Base-by-base conservation (phyloP, 768 basidiomycete species). In the Lactarius hatsudake region DNA sequence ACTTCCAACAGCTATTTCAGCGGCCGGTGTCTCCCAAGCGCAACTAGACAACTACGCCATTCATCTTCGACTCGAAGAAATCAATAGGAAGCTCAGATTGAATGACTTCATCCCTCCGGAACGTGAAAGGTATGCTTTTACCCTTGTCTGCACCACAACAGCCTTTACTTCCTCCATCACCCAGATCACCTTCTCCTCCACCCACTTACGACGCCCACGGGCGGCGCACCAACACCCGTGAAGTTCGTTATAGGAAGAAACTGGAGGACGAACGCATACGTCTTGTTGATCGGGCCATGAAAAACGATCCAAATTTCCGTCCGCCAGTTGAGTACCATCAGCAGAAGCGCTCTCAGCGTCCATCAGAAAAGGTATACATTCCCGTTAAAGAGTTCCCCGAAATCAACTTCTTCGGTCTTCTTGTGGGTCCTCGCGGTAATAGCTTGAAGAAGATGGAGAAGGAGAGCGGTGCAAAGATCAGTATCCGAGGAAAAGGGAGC, bases 341-440 rank as follows among this genome's bases (percentile, higher is more conserved):
- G 76, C 90, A 94, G 76, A 96, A 97, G 78, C 90, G 94, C 38
- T 93, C 92, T 51, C 91, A 93, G 66, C 87, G 94, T 57, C 96
- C 96, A 17, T 91, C 92, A 40, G 97, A 99, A 67, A 98, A 98
- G 79, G 97, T 99, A 68, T 99, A 98, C 76, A 98, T 99, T 68
- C 97, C 97, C 48, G 96, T 98, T 76, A 98, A 99, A 78, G 97
- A 99, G 79, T 99, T 99, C 73, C 97, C 97, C 1, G 96, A 98
- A 79, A 98, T 99, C 83, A 99, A 99, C 77, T 99, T 98, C 81
- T 98, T 99, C 73, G 97, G 97, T 72, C 82, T 99, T 69, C 86
- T 99, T 68, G 96, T 99, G 70, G 97, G 97, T 45, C 97, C 97
- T 74, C 91, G 97, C 74, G 97, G 97, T 56, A 98, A 99, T 76